Conservation (phyloP, 169 alveolate species). For the Eimeria necatrix region DNA sequence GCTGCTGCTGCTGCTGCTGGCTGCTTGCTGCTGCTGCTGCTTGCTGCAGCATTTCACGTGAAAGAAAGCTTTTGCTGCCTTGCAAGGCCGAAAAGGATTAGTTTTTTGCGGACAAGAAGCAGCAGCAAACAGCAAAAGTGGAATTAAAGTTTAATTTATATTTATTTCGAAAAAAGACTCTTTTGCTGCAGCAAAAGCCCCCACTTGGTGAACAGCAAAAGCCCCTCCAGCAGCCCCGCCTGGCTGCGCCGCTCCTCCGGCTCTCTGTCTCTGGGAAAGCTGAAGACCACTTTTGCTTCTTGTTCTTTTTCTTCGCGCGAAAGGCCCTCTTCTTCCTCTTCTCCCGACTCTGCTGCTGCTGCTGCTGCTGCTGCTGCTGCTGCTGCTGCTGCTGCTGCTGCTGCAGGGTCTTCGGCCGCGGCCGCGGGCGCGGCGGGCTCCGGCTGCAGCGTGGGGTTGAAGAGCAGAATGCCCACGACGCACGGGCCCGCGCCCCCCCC, state of each 20-base stretch:
- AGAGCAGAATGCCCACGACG: slow-evolving; percentile 58
- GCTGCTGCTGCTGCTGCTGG: no score
- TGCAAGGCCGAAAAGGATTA: no score
- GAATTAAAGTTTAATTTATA: no score
- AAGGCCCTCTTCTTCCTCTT: background rate
- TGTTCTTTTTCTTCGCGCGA: slow-evolving; percentile 54
- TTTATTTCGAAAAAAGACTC: background rate
- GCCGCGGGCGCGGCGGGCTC: background rate
- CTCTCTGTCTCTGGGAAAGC: slow-evolving; percentile 37
- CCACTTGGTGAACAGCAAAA: slow-evolving; percentile 35
- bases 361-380: background rate
- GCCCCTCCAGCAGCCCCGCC: slow-evolving; percentile 72
- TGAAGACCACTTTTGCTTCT: slow-evolving; percentile 62
- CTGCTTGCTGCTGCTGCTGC: no score
- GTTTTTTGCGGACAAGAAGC: no score
- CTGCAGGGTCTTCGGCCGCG: background rate
- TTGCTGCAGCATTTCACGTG: no score
- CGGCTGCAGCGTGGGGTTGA: slow-evolving; percentile 61
- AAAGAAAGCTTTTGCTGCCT: no score
- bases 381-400: background rate
- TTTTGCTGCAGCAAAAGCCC: background rate
- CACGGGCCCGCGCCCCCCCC: background rate
- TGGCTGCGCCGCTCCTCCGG: slow-evolving; percentile 67
- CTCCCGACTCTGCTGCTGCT: slow-evolving; percentile 7
- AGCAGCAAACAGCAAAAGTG: no score